Conservation (phyloP, 2,329 filamentous ascomycete species). For the Geosmithia flava region DNA sequence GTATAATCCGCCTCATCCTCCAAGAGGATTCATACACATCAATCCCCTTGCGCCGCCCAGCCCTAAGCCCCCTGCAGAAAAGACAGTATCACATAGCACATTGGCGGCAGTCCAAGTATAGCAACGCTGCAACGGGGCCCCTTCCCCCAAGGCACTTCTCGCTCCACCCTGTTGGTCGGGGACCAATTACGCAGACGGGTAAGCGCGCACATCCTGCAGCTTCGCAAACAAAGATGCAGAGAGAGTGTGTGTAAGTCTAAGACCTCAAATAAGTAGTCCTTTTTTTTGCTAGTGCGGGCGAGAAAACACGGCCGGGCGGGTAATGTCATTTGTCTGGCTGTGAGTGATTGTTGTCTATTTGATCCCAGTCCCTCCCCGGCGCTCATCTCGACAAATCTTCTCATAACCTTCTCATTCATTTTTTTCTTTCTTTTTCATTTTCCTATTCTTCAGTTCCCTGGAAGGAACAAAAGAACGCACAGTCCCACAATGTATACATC, state of each 20-base stretch:
- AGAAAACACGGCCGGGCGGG: not conserved
- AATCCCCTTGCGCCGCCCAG: too few relatives aligned
- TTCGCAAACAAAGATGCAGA: not conserved
- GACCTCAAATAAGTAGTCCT: too few relatives aligned
- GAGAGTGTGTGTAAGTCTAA: not conserved
- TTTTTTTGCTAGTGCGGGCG: too few relatives aligned
- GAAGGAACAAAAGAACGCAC: not conserved
- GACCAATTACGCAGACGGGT: not conserved
- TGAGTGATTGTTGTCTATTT: not conserved
- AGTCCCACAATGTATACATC: constrained; percentile 1
- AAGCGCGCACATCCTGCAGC: not conserved
- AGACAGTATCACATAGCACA: not conserved
- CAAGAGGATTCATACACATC: too few relatives aligned
- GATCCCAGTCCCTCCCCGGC: not conserved
- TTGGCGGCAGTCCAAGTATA: not conserved
- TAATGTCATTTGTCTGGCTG: not conserved
- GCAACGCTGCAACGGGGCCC: not conserved
- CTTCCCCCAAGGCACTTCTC: not conserved
- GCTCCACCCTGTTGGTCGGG: not conserved
- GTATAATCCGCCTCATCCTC: too few relatives aligned
- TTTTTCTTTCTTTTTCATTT: not conserved
- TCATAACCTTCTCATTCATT: too few relatives aligned
- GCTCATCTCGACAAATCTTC: not conserved
- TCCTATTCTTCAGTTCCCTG: not conserved
- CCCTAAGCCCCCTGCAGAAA: not conserved